Percentiles rank a stretch among this genome's conserved stretches.
phyloP scores from a whole-genome alignment of 352 stramenopile genomes.

The Sclerospora graminicola region DNA sequence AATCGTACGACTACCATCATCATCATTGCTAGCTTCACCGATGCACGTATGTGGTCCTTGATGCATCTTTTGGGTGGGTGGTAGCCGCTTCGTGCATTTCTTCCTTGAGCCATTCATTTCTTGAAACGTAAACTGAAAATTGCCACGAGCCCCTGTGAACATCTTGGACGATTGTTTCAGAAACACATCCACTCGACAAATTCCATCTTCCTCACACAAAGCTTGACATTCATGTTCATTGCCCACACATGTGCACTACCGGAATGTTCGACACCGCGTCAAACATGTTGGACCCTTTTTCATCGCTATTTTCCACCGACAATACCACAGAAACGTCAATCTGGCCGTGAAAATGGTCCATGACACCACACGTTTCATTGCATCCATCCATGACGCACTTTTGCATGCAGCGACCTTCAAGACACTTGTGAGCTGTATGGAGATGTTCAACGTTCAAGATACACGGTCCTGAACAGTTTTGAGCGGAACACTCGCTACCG shows the following conservation, averaged over 20 bases:
- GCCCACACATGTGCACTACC: slow-evolving; percentile 49
- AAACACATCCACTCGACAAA: slow-evolving; percentile 62
- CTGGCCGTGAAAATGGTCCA: slow-evolving; percentile 65
- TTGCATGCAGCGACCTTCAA: slow-evolving; percentile 42
- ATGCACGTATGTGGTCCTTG: slow-evolving; percentile 36
- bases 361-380: slow-evolving; percentile 27
- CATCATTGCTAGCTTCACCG: slow-evolving; percentile 4
- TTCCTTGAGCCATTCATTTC: slow-evolving; percentile 75
- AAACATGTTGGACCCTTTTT: slow-evolving; percentile 28
- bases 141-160: slow-evolving; percentile 42
- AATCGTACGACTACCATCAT: slow-evolving; percentile 14
- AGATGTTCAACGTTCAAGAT: slow-evolving; percentile 38
- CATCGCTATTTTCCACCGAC: slow-evolving; percentile 31
- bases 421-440: slow-evolving; percentile 54
- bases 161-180: slow-evolving; percentile 59
- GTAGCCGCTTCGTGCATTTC: slow-evolving; percentile 37
- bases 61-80: slow-evolving; percentile 35
- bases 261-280: slow-evolving; percentile 28
- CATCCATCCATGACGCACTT: slow-evolving; percentile 55
- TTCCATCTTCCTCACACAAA: slow-evolving; percentile 42
- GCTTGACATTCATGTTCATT: slow-evolving; percentile 43
- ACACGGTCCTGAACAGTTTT: slow-evolving; percentile 33
- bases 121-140: slow-evolving; percentile 64
- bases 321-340: slow-evolving; percentile 32
- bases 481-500: slow-evolving; percentile 33